phyloP scores from a whole-genome alignment of 371 early-diverging fungal species.

The Batkoa obscura region DNA sequence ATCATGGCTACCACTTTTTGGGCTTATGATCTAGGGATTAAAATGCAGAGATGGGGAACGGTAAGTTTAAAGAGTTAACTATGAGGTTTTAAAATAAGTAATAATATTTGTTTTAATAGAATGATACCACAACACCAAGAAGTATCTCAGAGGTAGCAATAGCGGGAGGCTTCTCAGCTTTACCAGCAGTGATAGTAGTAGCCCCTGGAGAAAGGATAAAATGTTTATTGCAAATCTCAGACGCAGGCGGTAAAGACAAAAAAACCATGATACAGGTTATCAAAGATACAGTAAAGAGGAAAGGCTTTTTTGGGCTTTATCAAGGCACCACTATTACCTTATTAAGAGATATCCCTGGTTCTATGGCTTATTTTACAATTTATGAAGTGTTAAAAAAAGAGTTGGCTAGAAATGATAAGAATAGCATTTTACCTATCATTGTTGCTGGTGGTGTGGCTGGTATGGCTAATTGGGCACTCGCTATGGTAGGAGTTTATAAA shows the following conservation, averaged over 20 bases:
- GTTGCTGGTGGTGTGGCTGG: slow-evolving; percentile 77
- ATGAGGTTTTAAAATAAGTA: not conserved
- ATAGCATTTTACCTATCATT: too few relatives aligned
- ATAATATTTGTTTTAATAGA: too few relatives aligned
- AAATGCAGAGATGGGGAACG: not conserved
- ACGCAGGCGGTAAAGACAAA: too few relatives aligned
- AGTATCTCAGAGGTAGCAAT: slow-evolving; percentile 17
- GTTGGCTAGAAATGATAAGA: too few relatives aligned
- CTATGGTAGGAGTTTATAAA: slow-evolving; percentile 10
- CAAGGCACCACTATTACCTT: slow-evolving; percentile 85
- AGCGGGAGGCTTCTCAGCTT: slow-evolving; percentile 91
- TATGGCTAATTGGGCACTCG: slow-evolving; percentile 28
- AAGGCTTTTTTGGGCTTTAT: slow-evolving; percentile 69
- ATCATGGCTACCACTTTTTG: slow-evolving; percentile 89
- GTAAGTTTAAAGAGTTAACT: not conserved
- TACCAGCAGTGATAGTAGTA: slow-evolving; percentile 83
- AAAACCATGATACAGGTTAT: slow-evolving; percentile 53
- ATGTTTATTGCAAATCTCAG: slow-evolving; percentile 69
- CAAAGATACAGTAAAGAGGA: slow-evolving; percentile 49
- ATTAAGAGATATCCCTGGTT: slow-evolving; percentile 82
- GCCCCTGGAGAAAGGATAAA: slow-evolving; percentile 89
- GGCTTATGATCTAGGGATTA: slow-evolving; percentile 40
- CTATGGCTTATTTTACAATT: slow-evolving; percentile 90
- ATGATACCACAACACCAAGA: not conserved
- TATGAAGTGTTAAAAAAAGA: slow-evolving; percentile 84